Conservation (phyloP, 1,284 basidiomycete genomes). For the Phenoliferia sp. region DNA sequence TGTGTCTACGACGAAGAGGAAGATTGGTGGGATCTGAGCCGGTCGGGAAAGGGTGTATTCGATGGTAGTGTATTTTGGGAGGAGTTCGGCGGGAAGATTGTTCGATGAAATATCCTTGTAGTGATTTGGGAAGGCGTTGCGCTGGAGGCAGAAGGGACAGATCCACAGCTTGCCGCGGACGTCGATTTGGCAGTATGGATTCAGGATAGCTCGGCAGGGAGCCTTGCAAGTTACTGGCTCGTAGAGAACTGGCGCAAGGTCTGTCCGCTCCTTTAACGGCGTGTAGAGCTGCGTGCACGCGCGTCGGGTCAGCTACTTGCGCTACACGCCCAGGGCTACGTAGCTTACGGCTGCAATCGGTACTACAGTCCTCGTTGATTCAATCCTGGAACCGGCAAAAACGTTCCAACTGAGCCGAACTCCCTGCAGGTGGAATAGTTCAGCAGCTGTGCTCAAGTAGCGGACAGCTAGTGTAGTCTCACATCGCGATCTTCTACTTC, state of each 20-base stretch:
- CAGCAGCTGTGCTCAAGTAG: neutral
- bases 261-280: constrained; percentile 89
- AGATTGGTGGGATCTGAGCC: constrained; percentile 87
- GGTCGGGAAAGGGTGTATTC: constrained; percentile 94
- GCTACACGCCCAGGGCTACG: neutral
- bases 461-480: neutral
- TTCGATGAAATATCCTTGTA: constrained; percentile 98
- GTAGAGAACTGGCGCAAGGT: constrained; percentile 92
- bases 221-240: constrained; percentile 98
- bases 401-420: constrained; percentile 80
- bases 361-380: constrained; percentile 95
- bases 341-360: constrained; percentile 70
- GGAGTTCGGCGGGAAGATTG: constrained; percentile 88
- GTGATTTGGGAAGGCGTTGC: constrained; percentile 95
- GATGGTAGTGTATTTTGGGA: constrained; percentile 98
- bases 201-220: constrained; percentile 85
- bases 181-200: constrained; percentile 82
- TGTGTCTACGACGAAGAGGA: constrained; percentile 95
- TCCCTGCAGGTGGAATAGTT: neutral
- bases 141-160: constrained; percentile 93
- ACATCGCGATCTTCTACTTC: constrained; percentile 37
- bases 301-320: neutral
- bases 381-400: constrained; percentile 95
- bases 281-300: constrained; percentile 64
- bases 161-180: constrained; percentile 98